These are phyloP conservation scores for Aspergillus heteromorphus DNA, from an alignment of 495 filamentous ascomycete species.

Conservation along the genomic window DNA sequence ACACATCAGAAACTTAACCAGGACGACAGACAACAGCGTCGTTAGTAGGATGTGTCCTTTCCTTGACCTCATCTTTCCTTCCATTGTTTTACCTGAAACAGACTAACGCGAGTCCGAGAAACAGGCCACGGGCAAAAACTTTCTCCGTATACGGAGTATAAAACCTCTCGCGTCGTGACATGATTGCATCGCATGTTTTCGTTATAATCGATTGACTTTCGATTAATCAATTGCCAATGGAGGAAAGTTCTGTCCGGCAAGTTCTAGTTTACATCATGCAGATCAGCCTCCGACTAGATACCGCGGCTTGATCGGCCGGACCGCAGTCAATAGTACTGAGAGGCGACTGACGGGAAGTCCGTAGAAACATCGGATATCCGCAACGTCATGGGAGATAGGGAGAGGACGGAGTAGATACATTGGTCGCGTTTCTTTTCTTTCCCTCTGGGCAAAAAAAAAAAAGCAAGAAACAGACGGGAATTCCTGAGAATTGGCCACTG, in stretches of 20 bases:
- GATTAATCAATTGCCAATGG: background rate
- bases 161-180: background rate
- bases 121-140: background rate
- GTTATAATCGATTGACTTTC: background rate
- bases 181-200: background rate
- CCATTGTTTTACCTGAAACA: background rate
- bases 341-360: background rate
- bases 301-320: background rate
- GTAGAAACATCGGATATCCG: background rate
- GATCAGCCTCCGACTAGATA: background rate
- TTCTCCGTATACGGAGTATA: background rate
- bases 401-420: background rate
- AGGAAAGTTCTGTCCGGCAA: background rate
- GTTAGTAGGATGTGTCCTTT: background rate
- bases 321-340: background rate
- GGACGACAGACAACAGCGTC: background rate
- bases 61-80: background rate
- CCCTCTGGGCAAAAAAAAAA: background rate
- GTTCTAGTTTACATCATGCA: background rate
- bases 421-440: background rate
- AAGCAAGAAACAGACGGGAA: background rate
- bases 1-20: background rate
- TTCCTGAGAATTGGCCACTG: background rate
- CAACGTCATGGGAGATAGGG: background rate
- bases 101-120: background rate